Conservation (phyloP, 176 grass and related monocot genomes). For the Alloteropsis semialata region DNA sequence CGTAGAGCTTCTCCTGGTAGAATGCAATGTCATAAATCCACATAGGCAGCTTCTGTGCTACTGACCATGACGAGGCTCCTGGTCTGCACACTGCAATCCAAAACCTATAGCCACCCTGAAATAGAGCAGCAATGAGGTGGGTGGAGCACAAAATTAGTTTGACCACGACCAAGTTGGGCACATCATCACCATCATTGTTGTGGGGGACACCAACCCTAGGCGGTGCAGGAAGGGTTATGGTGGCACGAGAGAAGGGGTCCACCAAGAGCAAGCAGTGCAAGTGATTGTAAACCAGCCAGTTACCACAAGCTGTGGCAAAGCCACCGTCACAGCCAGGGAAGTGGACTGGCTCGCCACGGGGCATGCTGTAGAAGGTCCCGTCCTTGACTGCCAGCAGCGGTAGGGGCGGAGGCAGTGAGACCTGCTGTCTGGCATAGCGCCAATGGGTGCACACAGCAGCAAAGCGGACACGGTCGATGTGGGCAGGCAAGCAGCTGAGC, state of each 20-base stretch:
- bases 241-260: background rate
- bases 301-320: background rate
- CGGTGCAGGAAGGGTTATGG: background rate
- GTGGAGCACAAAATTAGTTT: background rate
- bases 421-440: background rate
- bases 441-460: background rate
- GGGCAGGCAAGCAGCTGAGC: background rate
- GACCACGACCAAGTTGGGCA: background rate
- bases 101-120: background rate
- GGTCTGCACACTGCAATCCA: background rate
- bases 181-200: too few relatives aligned
- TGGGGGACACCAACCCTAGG: too few relatives aligned
- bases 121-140: background rate
- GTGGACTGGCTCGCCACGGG: background rate
- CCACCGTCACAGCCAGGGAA: background rate
- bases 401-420: background rate
- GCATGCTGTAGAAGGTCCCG: background rate
- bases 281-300: background rate
- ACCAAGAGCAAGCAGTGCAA: background rate
- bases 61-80: background rate
- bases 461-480: background rate
- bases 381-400: background rate
- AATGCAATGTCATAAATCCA: background rate
- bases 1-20: too few relatives aligned
- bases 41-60: background rate